Base-by-base conservation (phyloP, 768 basidiomycete genomes). In the Lactarius vividus region DNA sequence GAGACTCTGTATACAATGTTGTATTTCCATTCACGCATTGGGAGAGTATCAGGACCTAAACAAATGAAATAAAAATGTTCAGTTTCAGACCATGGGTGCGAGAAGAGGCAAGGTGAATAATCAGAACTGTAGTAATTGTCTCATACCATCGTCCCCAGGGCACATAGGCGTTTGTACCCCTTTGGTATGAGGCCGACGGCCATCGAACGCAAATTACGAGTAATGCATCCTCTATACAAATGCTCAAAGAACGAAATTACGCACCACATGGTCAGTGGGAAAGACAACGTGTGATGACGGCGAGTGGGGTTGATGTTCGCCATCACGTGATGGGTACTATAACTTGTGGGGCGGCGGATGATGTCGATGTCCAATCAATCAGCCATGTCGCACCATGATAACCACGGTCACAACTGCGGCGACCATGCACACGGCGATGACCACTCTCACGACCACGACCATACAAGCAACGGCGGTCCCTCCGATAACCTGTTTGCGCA, bases 131-230 rank as follows among this genome's bases (percentile, higher is more conserved):
- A 74, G 73, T 67, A 61, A 72, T 84, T 86, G 88, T 91, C 89
- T 91, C 90, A 91, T 83, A 76, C 73, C 82, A 80, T 76, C 76
- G 73, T 71, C 80, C 84, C 82, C 88, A 88, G 88, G 84, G 81
- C 78, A 79, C 74, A 84, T 87, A 79, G 89, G 90, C 90, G 80
- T 81, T 65, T 84, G 81, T 78, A 61, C 78, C 85, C 88, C 83
- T 91, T 89, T 88, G 84, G 82, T 79, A 71, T 82, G 80, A 79
- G 80, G 79, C 74, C 74, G 75, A 77, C 74, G 80, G 74, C 78
- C 73, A 77, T 92, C 90, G 88, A 91, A 91, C 90, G 90, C 90
- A 92, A 92, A 92, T 92, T 92, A 92, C 90, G 79, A 81, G 70
- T 79, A 76, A 77, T 80, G 71, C 88, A 91, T 90, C 81, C 78